Percentiles rank a stretch among this genome's conserved stretches.
phyloP scores from a whole-genome alignment of 1,284 basidiomycete species.

The Apiotrichum sp. region DNA sequence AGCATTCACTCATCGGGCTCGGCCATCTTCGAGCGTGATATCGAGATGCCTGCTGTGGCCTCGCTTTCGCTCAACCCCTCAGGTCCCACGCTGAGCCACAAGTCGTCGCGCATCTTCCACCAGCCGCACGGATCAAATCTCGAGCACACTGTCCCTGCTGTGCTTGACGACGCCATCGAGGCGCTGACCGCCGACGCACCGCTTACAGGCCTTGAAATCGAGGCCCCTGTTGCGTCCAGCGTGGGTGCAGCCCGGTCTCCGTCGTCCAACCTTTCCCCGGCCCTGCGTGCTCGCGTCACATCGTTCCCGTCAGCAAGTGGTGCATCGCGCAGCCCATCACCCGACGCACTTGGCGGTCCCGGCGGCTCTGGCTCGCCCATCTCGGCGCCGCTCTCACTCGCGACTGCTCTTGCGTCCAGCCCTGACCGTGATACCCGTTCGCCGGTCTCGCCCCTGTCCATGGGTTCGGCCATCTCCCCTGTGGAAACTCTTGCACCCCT shows the following conservation, averaged over 20 bases:
- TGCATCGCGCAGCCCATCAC: conserved; percentile 13
- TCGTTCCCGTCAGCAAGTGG: conserved; percentile 4
- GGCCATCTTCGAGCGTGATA: conserved; percentile 47
- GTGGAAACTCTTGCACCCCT: not conserved
- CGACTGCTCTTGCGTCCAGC: not conserved
- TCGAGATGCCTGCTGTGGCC: conserved; percentile 36
- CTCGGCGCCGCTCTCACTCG: not conserved
- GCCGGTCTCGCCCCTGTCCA: not conserved
- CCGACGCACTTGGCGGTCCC: conserved; percentile 1
- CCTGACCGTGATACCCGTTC: not conserved
- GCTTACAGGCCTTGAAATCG: conserved; percentile 37
- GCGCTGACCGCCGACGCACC: conserved; percentile 29
- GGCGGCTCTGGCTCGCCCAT: not conserved
- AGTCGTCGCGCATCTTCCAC: conserved; percentile 34
- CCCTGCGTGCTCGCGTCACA: conserved; percentile 15
- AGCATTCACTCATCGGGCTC: conserved; percentile 42
- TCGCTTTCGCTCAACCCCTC: conserved; percentile 29
- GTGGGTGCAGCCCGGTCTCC: conserved; percentile 30
- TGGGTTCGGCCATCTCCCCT: not conserved
- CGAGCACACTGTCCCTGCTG: conserved; percentile 44
- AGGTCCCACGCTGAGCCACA: conserved; percentile 30
- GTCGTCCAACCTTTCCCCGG: conserved; percentile 24
- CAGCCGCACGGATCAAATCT: conserved; percentile 36
- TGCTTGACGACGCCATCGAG: conserved; percentile 46
- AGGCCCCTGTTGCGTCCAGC: conserved; percentile 22